Evolutionary conservation across 2,329 filamentous ascomycete genomes (phyloP), one percentile per base, ranked within the genome.

Genomic region (Penicillium palitans): DNA sequence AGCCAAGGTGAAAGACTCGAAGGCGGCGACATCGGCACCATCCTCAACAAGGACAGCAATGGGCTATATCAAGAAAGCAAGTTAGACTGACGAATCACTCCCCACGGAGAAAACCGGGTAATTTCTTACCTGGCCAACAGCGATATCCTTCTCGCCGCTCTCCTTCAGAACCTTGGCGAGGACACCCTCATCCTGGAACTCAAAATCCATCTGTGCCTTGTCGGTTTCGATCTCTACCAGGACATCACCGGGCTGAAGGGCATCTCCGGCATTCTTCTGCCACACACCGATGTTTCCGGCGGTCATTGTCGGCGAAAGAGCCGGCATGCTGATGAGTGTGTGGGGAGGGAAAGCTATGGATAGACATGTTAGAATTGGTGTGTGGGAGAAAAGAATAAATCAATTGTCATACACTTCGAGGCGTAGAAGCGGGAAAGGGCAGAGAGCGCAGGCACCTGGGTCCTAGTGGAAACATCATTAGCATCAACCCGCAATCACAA

Each of bases 191-290:
- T 99, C 95, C 80, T 99, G 95, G 80, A 96, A 98, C 80, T 99
- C 95, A 77, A 99, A 98, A 83, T 99, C 95, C 95, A 99, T 99
- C 83, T 98, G 95, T 65, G 95, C 95, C 85, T 99, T 99, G 81
- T 99, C 95, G 70, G 95, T 99, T 85, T 99, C 95, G 72, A 98
- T 96, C 84, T 96, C 93, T 68, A 96, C 93, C 68, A 99, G 82
- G 47, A 99, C 95, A 76, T 99, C 95, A 76, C 95, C 95, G 52
- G 96, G 93, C 58, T 86, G 82, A 76, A 99, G 88, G 63, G 82
- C 74, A 78, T 99, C 95, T 74, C 95, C 95, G 67, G 87, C 84
- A 83, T 97, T 96, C 86, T 98, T 99, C 83, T 98, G 91, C 95
- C 95, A 99, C 65, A 87, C 82, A 71, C 95, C 96, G 78, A 99